Base-by-base conservation (phyloP, 352 stramenopile genomes). In the Pythium brassicae region DNA sequence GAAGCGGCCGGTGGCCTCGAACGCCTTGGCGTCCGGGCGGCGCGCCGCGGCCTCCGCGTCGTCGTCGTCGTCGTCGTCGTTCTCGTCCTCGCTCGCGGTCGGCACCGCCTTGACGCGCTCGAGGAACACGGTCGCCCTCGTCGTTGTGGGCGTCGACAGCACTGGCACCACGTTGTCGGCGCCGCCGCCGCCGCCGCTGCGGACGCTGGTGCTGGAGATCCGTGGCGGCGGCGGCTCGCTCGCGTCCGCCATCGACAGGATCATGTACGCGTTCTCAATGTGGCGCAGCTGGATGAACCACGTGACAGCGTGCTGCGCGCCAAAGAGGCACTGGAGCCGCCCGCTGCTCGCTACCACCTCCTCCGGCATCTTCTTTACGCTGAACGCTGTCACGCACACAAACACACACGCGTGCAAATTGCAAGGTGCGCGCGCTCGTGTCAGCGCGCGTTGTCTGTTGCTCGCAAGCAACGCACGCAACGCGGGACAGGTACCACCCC, bases 361-460 rank as follows among this genome's bases (percentile, higher is more conserved):
- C 29, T 91, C 76, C 4, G 81, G 78, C 78, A 91, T 89, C 65
- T 91, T 91, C 64, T 86, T 72, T 4, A 89, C 73, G 57, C 72
- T 84, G 59, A 81, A 86, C n/a, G 63, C 69, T 85, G 32, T 37
- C 32, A n/a, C n/a, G n/a, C n/a, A n/a, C n/a, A n/a, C n/a, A n/a
- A n/a, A n/a, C n/a, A n/a, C n/a, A n/a, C n/a, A n/a, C n/a, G n/a
- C n/a, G n/a, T n/a, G n/a, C n/a, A n/a, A n/a, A n/a, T n/a, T n/a
- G n/a, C n/a, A n/a, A n/a, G n/a, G n/a, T n/a, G n/a, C n/a, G n/a
- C n/a, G n/a, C n/a, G n/a, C n/a, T n/a, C n/a, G n/a, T n/a, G n/a
- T n/a, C n/a, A n/a, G n/a, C n/a, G n/a, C n/a, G n/a, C n/a, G n/a
- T n/a, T n/a, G n/a, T n/a, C n/a, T n/a, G n/a, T n/a, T n/a, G n/a